phyloP scores from a whole-genome alignment of 345 rosid species.

The Brassica juncea region DNA sequence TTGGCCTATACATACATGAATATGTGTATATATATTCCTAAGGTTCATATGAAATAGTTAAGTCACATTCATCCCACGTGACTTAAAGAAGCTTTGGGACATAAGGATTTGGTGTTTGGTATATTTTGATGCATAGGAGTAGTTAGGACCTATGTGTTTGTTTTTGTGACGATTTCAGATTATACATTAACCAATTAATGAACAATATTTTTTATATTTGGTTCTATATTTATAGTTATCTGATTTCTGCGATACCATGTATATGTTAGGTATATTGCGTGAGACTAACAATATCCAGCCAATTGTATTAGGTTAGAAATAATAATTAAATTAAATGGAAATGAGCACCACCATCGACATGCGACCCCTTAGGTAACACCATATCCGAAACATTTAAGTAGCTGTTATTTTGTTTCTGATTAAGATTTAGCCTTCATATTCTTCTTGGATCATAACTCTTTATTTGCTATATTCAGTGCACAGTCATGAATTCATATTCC shows the following conservation, averaged over 20 bases:
- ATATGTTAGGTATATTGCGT: neutral
- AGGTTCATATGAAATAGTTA: neutral
- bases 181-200: neutral
- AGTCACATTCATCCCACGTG: neutral
- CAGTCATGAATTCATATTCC: neutral
- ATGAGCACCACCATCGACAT: neutral
- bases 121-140: neutral
- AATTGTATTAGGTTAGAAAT: neutral
- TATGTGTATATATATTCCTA: neutral
- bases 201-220: neutral
- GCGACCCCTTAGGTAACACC: neutral
- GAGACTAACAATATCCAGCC: neutral
- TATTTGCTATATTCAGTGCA: neutral
- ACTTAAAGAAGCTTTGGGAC: neutral
- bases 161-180: neutral
- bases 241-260: neutral
- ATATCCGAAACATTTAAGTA: neutral
- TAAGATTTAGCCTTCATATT: neutral
- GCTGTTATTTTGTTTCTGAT: neutral
- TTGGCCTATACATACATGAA: neutral
- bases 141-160: neutral
- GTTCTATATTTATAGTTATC: neutral
- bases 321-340: neutral
- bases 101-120: neutral
- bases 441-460: constrained; percentile 7